phyloP scores from a whole-genome alignment of 768 basidiomycete species.

The Leccinum boreale region DNA sequence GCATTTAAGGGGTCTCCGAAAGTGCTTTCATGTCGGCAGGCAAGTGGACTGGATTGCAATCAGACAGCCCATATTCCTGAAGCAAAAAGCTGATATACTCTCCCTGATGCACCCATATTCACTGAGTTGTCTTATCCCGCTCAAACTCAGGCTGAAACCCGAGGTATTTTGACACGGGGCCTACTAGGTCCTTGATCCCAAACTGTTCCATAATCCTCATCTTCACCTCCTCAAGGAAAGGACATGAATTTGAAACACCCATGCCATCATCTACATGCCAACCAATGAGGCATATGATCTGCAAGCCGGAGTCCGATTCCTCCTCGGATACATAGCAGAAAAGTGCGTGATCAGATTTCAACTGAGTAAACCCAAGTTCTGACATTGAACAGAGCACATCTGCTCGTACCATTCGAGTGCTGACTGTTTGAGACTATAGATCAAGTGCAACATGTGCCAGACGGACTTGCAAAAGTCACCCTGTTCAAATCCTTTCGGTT shows the following conservation, averaged over 20 bases:
- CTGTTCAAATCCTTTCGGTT: too few relatives aligned
- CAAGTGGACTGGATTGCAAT: too few relatives aligned
- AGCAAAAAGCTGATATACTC: not conserved
- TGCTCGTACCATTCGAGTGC: not conserved
- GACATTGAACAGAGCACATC: not conserved
- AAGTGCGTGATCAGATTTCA: not conserved
- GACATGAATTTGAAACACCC: not conserved
- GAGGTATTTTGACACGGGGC: not conserved
- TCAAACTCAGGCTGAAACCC: not conserved
- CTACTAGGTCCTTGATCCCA: not conserved
- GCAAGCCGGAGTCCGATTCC: not conserved
- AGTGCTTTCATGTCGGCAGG: too few relatives aligned
- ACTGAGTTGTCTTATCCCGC: not conserved
- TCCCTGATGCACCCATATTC: not conserved
- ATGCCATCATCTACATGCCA: not conserved
- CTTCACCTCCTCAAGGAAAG: not conserved
- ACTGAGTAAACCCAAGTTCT: not conserved
- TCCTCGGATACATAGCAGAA: not conserved
- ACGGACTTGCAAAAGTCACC: not conserved
- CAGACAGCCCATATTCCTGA: not conserved
- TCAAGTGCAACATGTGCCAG: not conserved
- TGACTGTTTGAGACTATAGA: not conserved
- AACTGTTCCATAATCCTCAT: not conserved
- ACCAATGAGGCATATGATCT: not conserved
- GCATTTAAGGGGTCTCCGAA: too few relatives aligned